Percentiles rank a stretch among this genome's conserved stretches.
phyloP scores from a whole-genome alignment of 2,329 filamentous ascomycete species.

The Ascomycota sp. region DNA sequence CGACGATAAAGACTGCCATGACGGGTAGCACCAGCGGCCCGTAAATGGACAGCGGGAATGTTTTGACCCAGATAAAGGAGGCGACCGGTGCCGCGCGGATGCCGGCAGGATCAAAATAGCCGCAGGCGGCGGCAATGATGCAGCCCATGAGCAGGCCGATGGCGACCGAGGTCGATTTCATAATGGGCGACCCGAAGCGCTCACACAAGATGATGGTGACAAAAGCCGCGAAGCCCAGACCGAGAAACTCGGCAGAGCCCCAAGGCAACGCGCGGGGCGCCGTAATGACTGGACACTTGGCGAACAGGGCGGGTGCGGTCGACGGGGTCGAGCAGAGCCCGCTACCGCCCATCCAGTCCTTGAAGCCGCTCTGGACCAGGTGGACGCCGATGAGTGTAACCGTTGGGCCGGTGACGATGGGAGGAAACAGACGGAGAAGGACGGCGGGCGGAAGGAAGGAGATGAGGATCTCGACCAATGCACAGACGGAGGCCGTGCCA shows the following conservation, averaged over 20 bases:
- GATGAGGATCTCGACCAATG: conserved; percentile 50
- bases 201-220: conserved; percentile 62
- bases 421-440: conserved; percentile 57
- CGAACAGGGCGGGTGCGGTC: conserved; percentile 26
- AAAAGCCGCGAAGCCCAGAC: conserved; percentile 62
- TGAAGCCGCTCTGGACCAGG: conserved; percentile 50
- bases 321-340: conserved; percentile 33
- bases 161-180: conserved; percentile 63
- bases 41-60: conserved; percentile 52
- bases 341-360: conserved; percentile 59
- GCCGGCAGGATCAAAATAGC: conserved; percentile 55
- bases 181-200: conserved; percentile 62
- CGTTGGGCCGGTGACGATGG: conserved; percentile 56
- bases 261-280: conserved; percentile 56
- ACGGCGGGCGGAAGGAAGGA: conserved; percentile 52
- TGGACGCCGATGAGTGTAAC: conserved; percentile 52
- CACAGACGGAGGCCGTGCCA: conserved; percentile 45
- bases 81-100: conserved; percentile 52
- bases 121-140: conserved; percentile 56
- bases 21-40: conserved; percentile 54
- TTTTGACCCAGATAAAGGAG: conserved; percentile 63
- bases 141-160: conserved; percentile 56
- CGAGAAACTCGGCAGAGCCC: conserved; percentile 62
- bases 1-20: conserved; percentile 49
- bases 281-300: conserved; percentile 42